Base-by-base conservation (phyloP, 148 eudicot genomes). In the Fagopyrum esculentum region DNA sequence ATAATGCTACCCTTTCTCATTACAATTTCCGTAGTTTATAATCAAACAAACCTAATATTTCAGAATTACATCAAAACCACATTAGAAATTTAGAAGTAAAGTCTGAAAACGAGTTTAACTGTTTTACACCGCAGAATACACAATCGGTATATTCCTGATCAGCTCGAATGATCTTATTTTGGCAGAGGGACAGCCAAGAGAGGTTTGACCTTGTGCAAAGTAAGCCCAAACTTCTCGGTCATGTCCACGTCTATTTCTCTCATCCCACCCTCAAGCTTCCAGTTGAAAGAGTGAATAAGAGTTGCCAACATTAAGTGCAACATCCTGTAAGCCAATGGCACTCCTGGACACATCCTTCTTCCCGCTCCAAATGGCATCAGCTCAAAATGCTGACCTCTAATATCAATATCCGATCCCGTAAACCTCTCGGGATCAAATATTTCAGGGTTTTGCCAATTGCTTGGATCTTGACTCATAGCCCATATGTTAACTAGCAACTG, bases 111-210 rank as follows among this genome's bases (percentile, higher is more conserved):
- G 26, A 22, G 26, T 22, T 22, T 22, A 22, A 35, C 40, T 2
- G 40, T 35, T 35, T 35, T 35, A 35, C 40, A 35, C 40, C 2
- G 40, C 40, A 35, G 40, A 35, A 35, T 1, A 35, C 40, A 35
- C 2, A 35, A 35, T 35, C 2, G 40, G 40, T 35, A 69, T 47
- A 56, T 73, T 69, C 57, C 85, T 91, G 97, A 89, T 94, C 40
- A 35, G 40, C 40, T 35, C 3, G 40, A 35, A 68, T 29, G 9
- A 12, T 16, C 29, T 45, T 3, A 71, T 46, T 45, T 61, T 61
- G 68, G 43, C 64, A 22, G 1, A 59, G 64, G 64, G 35, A 59
- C 11, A 3, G 64, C 64, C 68, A 61, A 61, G 43, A 61, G 68
- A 61, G 68, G 83, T n/a, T 69, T 40, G 66, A 13, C 71, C 55